phyloP scores from a whole-genome alignment of 1,284 basidiomycete species.

The Omphalotus olearius region DNA sequence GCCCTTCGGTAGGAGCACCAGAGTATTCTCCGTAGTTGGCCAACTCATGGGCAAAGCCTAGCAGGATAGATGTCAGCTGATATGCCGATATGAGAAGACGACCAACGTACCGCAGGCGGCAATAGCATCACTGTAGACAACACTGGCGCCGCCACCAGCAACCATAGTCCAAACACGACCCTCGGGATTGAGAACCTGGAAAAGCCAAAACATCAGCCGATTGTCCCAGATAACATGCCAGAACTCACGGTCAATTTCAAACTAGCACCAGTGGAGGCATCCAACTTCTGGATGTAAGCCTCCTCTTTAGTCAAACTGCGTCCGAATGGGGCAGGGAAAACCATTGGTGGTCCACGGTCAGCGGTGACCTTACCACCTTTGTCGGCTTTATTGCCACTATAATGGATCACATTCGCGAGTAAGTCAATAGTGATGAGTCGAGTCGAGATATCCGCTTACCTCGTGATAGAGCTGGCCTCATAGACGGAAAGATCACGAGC shows the following conservation, averaged over 20 bases:
- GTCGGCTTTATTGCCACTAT: conserved; percentile 35
- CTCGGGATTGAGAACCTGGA: conserved; percentile 74
- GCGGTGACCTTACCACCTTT: conserved; percentile 60
- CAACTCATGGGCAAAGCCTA: conserved; percentile 88
- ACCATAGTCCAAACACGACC: conserved; percentile 99
- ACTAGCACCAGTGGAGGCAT: conserved; percentile 95
- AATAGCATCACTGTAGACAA: conserved; percentile 83
- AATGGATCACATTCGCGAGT: too few relatives aligned
- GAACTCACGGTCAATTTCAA: conserved; percentile 82
- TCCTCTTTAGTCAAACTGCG: conserved; percentile 98
- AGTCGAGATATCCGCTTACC: conserved; percentile 8
- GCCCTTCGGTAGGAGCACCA: conserved; percentile 96
- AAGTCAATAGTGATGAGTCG: too few relatives aligned
- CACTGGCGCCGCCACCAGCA: conserved; percentile 80
- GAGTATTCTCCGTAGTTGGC: conserved; percentile 99
- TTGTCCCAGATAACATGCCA: neutral
- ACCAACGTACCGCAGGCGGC: conserved; percentile 60
- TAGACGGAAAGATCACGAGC: conserved; percentile 86
- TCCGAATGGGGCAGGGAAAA: conserved; percentile 97
- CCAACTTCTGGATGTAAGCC: conserved; percentile 98
- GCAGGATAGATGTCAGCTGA: conserved; percentile 94
- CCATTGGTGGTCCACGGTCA: conserved; percentile 97
- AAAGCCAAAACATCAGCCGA: neutral
- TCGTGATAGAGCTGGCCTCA: conserved; percentile 36
- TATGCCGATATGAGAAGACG: conserved; percentile 59